Evolutionary conservation across 768 basidiomycete species (phyloP), one percentile per base, ranked within the genome.

Genomic region (Mycena capillaripes): DNA sequence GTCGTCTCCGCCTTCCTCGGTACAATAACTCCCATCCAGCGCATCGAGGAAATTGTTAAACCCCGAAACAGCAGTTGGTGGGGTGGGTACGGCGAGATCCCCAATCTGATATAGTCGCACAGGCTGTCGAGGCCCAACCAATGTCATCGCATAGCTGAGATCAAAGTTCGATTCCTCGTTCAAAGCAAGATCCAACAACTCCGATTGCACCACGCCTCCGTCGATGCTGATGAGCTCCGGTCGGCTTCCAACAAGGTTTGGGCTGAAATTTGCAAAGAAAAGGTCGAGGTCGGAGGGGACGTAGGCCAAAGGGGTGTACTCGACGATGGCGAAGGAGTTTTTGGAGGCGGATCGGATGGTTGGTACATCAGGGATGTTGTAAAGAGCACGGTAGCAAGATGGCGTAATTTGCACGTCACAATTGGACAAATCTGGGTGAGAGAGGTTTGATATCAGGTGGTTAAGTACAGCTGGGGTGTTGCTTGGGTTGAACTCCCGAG

Each of bases 91-190:
- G 17, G 36, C 5, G 42, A 84, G 64, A 66, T 87, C 86, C 27
- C 86, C 87, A 6, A 82, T 82, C 65, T 88, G 87, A 64, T 85
- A 82, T 27, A 88, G 77, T 1, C 82, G 84, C 25, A 87, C 83
- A 17, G 77, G 74, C 71, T 86, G 86, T 30, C 44, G 21, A 79
- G 79, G 25, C 76, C 79, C 9, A 82, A 69, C 59, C 21, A 85
- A 81, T 11, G 81, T 78, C 88, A 91, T 87, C 17, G 84, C 84
- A 71, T 89, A 90, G 79, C 90, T 7, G 3, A 91, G 81, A 78
- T 91, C 90, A 19, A 91, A 84, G 71, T 89, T 82, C n/a, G 88
- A 87, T 77, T 91, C 89, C 53, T 84, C 88, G 71, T 88, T 89
- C 75, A 82, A 81, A 25, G 80, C 73, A 71, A 88, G 87, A 46